Evolutionary conservation across 257 asterid species (phyloP), one percentile per base, ranked within the genome.

Genomic region (Dorcoceras hygrometricum): DNA sequence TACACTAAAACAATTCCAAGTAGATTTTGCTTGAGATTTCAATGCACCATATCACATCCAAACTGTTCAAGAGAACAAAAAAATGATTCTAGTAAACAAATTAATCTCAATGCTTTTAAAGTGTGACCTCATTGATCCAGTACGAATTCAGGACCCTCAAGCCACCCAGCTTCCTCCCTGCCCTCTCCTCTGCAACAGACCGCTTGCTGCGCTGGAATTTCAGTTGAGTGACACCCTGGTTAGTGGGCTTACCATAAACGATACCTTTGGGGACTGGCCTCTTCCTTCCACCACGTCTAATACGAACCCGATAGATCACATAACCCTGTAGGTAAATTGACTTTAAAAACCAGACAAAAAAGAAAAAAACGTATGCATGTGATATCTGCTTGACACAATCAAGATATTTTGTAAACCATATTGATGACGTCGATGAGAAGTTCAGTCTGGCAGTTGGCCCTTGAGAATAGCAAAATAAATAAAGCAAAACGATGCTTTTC

Each of bases 141-240:
- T 76, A 76, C 3, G 80, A 76, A 59, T 76, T 76, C 18, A 76
- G 54, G 46, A 76, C 80, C 62, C 76, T 62, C 43, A 76, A 77
- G 16, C 80, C 77, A 36, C 77, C 80, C 6, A 76, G 62, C 7
- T 76, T 76, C 70, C 77, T 66, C 7, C 80, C 77, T 28, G 80
- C 80, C 46, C 77, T 73, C 59, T 76, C 80, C 71, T 76, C 80
- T 0, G 80, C 80, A 43, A 76, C 80, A 8, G 77, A 76, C 11
- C 80, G 77, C 71, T 76, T 76, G 73, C 80, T 76, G 31, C 77
- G 72, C 51, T 76, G 77, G 54, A 76, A 76, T n/a, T 76, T 76
- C 43, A 76, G 66, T 50, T 76, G 80, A n/a, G 80, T 71, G 36
- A 76, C 77, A 66, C 80, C 80, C 71, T 76, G 80, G 58, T 76